phyloP scores from a whole-genome alignment of 305 asterid species.

The Solanum chacoense region DNA sequence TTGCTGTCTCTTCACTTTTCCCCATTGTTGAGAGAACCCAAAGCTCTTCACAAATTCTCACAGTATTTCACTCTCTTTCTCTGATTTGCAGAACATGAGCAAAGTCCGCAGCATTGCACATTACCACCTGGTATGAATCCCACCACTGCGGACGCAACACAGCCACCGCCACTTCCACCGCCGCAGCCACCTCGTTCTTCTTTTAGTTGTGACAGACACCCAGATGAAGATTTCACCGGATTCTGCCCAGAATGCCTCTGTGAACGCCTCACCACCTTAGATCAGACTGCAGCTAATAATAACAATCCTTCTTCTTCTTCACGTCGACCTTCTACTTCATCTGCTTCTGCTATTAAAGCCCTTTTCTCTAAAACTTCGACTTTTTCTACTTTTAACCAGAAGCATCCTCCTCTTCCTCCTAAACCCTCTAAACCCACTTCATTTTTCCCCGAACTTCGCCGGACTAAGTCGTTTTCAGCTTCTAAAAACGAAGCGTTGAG shows the following conservation, averaged over 20 bases:
- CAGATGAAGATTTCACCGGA: conserved; percentile 74
- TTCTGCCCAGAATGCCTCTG: conserved; percentile 92
- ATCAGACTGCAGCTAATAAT: conserved; percentile 34
- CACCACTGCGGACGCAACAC: conserved; percentile 30
- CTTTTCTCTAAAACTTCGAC: conserved; percentile 45
- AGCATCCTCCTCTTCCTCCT: conserved; percentile 17
- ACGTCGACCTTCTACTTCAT: conserved; percentile 15
- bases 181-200: conserved; percentile 90
- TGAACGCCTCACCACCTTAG: conserved; percentile 83
- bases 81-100: conserved; percentile 32
- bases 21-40: background rate
- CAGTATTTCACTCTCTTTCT: background rate
- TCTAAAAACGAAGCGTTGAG: conserved; percentile 76
- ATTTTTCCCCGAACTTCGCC: conserved; percentile 67
- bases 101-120: conserved; percentile 27
- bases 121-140: conserved; percentile 65
- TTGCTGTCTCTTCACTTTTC: conserved; percentile 4
- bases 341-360: conserved; percentile 65
- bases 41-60: background rate
- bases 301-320: conserved; percentile 33
- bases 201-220: conserved; percentile 89
- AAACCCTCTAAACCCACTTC: conserved; percentile 43
- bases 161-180: conserved; percentile 72
- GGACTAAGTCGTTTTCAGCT: conserved; percentile 80
- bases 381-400: background rate